Conservation (phyloP, 2,329 filamentous ascomycete species). For the Neonectria faginata region DNA sequence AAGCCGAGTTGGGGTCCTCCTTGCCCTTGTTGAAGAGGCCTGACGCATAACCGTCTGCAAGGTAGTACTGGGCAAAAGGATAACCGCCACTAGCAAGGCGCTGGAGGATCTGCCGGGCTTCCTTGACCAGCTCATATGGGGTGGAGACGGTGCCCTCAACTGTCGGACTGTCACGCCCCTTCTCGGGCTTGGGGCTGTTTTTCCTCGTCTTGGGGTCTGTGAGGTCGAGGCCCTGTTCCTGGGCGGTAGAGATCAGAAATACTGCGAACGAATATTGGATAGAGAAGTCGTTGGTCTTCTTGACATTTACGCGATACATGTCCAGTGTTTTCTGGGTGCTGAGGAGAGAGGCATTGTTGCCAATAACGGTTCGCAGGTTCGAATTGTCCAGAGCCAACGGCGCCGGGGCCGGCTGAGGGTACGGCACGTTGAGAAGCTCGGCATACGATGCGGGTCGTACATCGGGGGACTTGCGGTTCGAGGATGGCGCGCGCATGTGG, state of each 20-base stretch:
- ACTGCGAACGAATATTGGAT: conserved; percentile 97
- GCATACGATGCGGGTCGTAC: conserved; percentile 65
- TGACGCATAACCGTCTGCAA: conserved; percentile 93
- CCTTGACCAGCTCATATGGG: conserved; percentile 78
- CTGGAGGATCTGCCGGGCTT: conserved; percentile 91
- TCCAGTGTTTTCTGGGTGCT: conserved; percentile 94
- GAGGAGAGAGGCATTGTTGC: conserved; percentile 89
- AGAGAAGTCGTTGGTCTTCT: conserved; percentile 91
- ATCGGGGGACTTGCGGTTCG: conserved; percentile 68
- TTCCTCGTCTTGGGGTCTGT: conserved; percentile 60
- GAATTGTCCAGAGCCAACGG: conserved; percentile 83
- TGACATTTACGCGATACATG: conserved; percentile 97
- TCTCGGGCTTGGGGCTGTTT: conserved; percentile 59
- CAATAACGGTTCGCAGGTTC: conserved; percentile 80
- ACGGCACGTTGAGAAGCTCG: conserved; percentile 75
- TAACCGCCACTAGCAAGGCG: conserved; percentile 88
- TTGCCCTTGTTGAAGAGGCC: conserved; percentile 96
- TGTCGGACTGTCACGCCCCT: conserved; percentile 61
- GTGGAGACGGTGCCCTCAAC: conserved; percentile 61
- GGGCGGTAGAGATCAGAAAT: conserved; percentile 90
- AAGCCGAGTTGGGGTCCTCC: conserved; percentile 90
- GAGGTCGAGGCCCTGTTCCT: conserved; percentile 75
- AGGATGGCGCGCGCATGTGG: conserved; percentile 61
- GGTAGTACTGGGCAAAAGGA: conserved; percentile 97
- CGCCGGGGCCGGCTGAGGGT: conserved; percentile 79